Evolutionary conservation across 1,139 yeast species (phyloP).

Genomic region (Yamadazyma membranifaciens): DNA sequence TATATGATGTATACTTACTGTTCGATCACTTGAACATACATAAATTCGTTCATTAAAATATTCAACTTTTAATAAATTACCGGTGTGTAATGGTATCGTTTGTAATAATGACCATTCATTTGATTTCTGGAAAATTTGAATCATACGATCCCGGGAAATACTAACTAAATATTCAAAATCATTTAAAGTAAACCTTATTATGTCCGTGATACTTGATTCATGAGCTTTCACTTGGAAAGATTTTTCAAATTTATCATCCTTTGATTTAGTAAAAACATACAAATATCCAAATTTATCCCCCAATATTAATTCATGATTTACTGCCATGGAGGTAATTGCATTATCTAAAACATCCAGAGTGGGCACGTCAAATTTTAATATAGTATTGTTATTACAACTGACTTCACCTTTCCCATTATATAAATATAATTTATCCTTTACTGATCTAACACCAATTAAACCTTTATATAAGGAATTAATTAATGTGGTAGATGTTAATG

Average conservation of each 20-base stretch:
- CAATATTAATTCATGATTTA: constrained; percentile 21
- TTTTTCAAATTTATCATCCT: neutral
- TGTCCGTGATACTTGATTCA: constrained; percentile 47
- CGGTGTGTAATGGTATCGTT: constrained; percentile 58
- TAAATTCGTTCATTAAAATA: constrained; percentile 33
- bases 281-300: constrained; percentile 53
- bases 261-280: constrained; percentile 15
- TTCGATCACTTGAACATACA: constrained; percentile 60
- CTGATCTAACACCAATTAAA: constrained; percentile 36
- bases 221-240: constrained; percentile 43
- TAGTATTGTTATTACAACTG: constrained; percentile 12
- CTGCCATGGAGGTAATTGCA: constrained; percentile 27
- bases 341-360: constrained; percentile 27
- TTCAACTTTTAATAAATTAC: constrained; percentile 43
- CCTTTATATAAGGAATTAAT: constrained; percentile 35
- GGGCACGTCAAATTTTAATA: constrained; percentile 22
- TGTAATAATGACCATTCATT: constrained; percentile 51
- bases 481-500: constrained; percentile 16
- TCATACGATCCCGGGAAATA: constrained; percentile 61
- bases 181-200: constrained; percentile 28
- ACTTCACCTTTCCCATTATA: constrained; percentile 44
- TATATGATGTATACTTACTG: constrained; percentile 46
- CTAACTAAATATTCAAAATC: constrained; percentile 32
- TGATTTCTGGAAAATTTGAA: constrained; percentile 45
- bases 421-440: constrained; percentile 28